phyloP scores from a whole-genome alignment of 495 filamentous ascomycete genomes.

The Trichodelitschia bisporula region DNA sequence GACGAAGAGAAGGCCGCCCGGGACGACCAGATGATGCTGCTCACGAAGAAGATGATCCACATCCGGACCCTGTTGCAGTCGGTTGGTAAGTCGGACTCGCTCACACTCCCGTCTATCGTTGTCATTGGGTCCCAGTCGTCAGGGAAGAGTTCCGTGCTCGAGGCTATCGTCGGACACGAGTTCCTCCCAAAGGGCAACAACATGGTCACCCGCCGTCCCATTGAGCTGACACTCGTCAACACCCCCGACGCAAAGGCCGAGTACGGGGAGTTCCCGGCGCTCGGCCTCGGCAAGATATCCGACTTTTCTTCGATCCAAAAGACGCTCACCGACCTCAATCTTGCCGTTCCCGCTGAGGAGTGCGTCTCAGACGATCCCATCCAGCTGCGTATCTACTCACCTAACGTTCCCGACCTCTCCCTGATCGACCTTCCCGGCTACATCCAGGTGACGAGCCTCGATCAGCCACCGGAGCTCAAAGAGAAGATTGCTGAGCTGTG shows the following conservation, averaged over 20 bases:
- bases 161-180: conserved; percentile 94
- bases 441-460: conserved; percentile 77
- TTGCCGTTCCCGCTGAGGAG: conserved; percentile 68
- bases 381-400: conserved; percentile 82
- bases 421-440: conserved; percentile 94
- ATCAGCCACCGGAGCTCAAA: conserved; percentile 81
- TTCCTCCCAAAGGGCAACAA: conserved; percentile 94
- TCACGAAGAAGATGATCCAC: conserved; percentile 99
- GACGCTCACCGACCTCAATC: conserved; percentile 83
- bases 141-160: conserved; percentile 90
- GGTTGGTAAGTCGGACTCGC: conserved; percentile 67
- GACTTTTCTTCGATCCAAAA: conserved; percentile 86
- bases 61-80: conserved; percentile 75
- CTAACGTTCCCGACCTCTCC: conserved; percentile 84
- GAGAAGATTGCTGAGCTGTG: conserved; percentile 90
- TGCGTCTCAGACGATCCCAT: conserved; percentile 96
- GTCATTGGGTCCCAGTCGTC: conserved; percentile 97
- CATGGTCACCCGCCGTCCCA: conserved; percentile 92
- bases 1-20: conserved; percentile 47
- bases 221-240: conserved; percentile 91
- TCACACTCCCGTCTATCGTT: conserved; percentile 85
- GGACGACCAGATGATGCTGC: conserved; percentile 98
- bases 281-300: conserved; percentile 72
- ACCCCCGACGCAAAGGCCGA: conserved; percentile 75
- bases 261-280: conserved; percentile 88